Evolutionary conservation across 371 early-diverging fungal genomes (phyloP), one percentile per base, ranked within the genome.

Genomic region (Actinomortierella wolfii): DNA sequence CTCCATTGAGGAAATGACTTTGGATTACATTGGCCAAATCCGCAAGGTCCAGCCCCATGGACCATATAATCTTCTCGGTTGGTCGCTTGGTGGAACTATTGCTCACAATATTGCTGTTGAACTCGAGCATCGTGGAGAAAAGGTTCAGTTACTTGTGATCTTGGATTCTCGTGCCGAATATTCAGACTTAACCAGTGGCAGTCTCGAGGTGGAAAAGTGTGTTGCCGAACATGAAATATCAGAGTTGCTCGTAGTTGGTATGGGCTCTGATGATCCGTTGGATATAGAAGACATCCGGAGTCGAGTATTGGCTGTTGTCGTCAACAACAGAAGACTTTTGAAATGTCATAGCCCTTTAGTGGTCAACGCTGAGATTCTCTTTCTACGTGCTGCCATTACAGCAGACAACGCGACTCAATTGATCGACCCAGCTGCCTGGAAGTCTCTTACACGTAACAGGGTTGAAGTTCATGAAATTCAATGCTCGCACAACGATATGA

Each of bases 11-110:
- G 61, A 61, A 39, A 61, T 61, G 55, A 51, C 21, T 17, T 20
- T 15, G 1, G 61, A 61, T 42, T 61, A 61, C 34, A 34, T 61
- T 13, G 26, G 9, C 7, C 56, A 61, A 18, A 43, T 61, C 47
- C 61, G 61, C 26, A 29, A 25, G n/a, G 26, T 61, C n/a, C 61
- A 61, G 34, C 61, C 56, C 44, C 42, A 15, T 26, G 58, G 58
- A 50, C 58, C 58, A 18, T 58, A 57, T 41, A 42, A 50, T 29
- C 58, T 51, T 21, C 51, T 58, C 18, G 58, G 58, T 24, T 50
- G 42, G 25, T 58, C 58, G 18, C 51, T 58, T 23, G 58, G 58
- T 50, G 58, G 51, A 17, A 51, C 40, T 40, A 51, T 49, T 13
- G 58, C 58, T 2, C 58, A 58, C 28, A 50, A 21, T 49, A 58